Percentiles rank a stretch among this genome's conserved stretches.
phyloP scores from a whole-genome alignment of 495 filamentous ascomycete genomes.

The Penicillium malachiteum region DNA sequence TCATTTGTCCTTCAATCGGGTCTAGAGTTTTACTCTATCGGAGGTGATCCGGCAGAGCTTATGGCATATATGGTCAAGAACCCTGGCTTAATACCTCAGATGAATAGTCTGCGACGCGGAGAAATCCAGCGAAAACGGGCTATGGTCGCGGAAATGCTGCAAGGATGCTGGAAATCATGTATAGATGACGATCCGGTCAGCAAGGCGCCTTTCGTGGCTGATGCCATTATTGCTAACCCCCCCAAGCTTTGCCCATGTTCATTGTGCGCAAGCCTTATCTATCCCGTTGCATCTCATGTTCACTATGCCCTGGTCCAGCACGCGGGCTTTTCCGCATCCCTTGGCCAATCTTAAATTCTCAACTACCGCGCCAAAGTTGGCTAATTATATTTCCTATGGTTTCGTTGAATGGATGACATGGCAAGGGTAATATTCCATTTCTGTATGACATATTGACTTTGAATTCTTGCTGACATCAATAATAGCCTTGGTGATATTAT shows the following conservation, averaged over 20 bases:
- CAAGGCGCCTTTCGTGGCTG: constrained; percentile 62
- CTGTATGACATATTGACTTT: no score
- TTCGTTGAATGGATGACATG: constrained; percentile 75
- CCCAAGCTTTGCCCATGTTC: constrained; percentile 79
- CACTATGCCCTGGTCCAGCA: constrained; percentile 63
- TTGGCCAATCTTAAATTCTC: constrained; percentile 50
- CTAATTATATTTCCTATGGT: constrained; percentile 69
- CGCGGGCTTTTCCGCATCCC: constrained; percentile 50
- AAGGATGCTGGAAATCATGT: constrained; percentile 49
- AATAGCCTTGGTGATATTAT: constrained; percentile 14
- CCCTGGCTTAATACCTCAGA: constrained; percentile 44
- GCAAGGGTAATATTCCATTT: constrained; percentile 37
- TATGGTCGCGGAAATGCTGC: no score
- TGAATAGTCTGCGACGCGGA: constrained; percentile 38
- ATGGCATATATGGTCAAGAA: constrained; percentile 59
- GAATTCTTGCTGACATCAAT: no score
- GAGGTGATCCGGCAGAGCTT: constrained; percentile 57
- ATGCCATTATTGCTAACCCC: constrained; percentile 79
- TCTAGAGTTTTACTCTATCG: constrained; percentile 56
- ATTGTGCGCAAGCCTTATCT: constrained; percentile 71
- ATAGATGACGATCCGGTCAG: background rate
- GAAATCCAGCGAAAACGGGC: constrained; percentile 46
- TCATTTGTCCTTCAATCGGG: constrained; percentile 51
- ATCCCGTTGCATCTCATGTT: constrained; percentile 79
- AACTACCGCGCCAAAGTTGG: constrained; percentile 43